Evolutionary conservation across 202 grass and related monocot species (phyloP), one percentile per base, ranked within the genome.

Genomic region (Setaria viridis): DNA sequence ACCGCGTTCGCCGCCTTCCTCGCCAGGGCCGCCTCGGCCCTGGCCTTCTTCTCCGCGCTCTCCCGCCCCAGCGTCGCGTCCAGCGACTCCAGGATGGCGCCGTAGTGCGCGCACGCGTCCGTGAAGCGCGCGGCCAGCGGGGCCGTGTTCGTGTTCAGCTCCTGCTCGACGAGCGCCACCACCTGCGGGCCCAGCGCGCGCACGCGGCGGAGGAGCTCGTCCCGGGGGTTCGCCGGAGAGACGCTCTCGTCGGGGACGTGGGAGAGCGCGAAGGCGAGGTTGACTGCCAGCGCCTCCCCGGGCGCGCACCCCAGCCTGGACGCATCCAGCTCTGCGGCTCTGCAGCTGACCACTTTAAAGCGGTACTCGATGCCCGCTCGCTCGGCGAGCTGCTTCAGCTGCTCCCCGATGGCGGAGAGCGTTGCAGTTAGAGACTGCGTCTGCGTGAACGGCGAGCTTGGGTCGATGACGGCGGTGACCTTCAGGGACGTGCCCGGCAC

Each of bases 201-300:
- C 19, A 96, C 96, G 14, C 90, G 90, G 37, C 96, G 93, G 77
- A 99, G 93, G 17, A 94, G 88, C 86, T 99, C 90, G 78, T 96
- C 96, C 20, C 96, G 90, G 4, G 93, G 93, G 62, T 99, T 99
- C 51, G 88, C 84, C 50, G 93, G 96, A 14, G 91, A 91, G 39
- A 99, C 96, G 85, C 90, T 96, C 79, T 99, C 93, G 72, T 99
- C 93, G 2, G 91, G 91, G 12, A 99, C 79, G 62, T 86, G 96
- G 2, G 93, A 94, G 34, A 99, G 82, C 25, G 88, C 90, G 78
- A 96, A 99, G 79, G 93, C 84, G 11, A 99, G 90, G 93, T 96
- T 99, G 51, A 99, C 96, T 0, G 82, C 91, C 76, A 99, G 67
- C 25, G 88, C 91, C 79, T 99, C 97, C 15, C 87, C 93, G 1